Base-by-base conservation (phyloP, 2,329 filamentous ascomycete species). In the Venturia effusa region DNA sequence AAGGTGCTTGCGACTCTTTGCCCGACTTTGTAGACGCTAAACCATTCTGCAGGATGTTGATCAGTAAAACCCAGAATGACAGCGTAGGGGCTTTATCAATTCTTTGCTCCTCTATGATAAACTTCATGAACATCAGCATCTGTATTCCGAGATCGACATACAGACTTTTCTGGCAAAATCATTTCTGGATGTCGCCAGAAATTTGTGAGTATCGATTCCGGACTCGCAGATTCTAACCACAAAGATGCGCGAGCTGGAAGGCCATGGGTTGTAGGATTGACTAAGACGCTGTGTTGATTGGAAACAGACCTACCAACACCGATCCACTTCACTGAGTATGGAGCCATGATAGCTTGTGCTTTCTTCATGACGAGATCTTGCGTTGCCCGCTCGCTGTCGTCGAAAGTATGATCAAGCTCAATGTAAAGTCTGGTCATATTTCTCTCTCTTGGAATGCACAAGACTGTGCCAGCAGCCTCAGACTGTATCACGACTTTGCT, bases 391-490 rank as follows among this genome's bases (percentile, higher is more conserved):
- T 75, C 32, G 19, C 57, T 41, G 13, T 73, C 54, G 70, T 73
- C 10, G 70, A 65, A 24, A 24, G 34, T 34, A n/a, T 1, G 71
- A 66, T 3, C 69, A 45, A 78, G 69, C 66, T 78, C 79, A 48
- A 82, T 80, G 64, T 83, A 83, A 3, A 83, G 78, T 54, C 88
- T 82, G 0, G 87, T 90, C 81, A 90, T 84, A 69, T 88, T 88
- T 51, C 86, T 79, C 72, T 90, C 88, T 45, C 88, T 83, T 5
- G 88, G 88, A 63, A 90, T 87, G 71, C 88, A 87, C n/a, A 90
- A 79, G 59, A 90, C 85, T 0, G 87, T 88, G 2, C 87, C 88
- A 57, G 84, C 79, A 65, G 83, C 79, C 66, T 89, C 83, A 2
- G 85, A 87, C 67, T 87, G 86, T 8, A 89, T 80, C 0, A 88